Evolutionary conservation across 2,329 filamentous ascomycete species (phyloP).

Genomic region (Neopestalotiopsis sp.): DNA sequence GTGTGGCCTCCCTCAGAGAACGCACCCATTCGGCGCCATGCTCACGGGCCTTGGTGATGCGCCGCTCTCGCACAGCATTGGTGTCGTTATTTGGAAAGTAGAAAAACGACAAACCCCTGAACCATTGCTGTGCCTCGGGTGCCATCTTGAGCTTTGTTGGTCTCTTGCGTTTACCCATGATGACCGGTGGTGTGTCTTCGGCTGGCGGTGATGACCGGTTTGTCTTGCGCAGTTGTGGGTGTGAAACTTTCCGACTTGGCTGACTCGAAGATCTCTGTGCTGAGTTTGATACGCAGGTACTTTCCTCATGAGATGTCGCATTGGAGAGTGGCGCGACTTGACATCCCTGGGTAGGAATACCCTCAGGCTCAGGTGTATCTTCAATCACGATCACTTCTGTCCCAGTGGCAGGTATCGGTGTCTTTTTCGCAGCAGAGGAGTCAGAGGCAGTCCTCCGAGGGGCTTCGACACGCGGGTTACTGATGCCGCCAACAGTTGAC

Average conservation of each 20-base stretch:
- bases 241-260: slow-evolving; percentile 36
- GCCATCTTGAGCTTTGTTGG: slow-evolving; percentile 46
- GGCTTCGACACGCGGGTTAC: slow-evolving; percentile 22
- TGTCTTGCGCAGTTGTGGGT: slow-evolving; percentile 31
- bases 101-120: slow-evolving; percentile 67
- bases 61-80: slow-evolving; percentile 66
- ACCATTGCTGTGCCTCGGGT: slow-evolving; percentile 60
- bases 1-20: slow-evolving; percentile 66
- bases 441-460: slow-evolving; percentile 21
- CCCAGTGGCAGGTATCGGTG: neutral
- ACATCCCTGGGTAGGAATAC: slow-evolving; percentile 28
- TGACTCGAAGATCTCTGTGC: slow-evolving; percentile 21
- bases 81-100: slow-evolving; percentile 85
- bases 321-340: slow-evolving; percentile 24
- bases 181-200: slow-evolving; percentile 27
- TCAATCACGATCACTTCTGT: slow-evolving; percentile 18
- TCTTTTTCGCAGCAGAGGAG: slow-evolving; percentile 14
- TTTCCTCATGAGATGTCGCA: slow-evolving; percentile 14
- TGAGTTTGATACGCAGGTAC: slow-evolving; percentile 36
- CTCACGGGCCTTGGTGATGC: slow-evolving; percentile 76
- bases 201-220: slow-evolving; percentile 27
- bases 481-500: slow-evolving; percentile 17
- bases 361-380: slow-evolving; percentile 15
- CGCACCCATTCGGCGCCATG: slow-evolving; percentile 77
- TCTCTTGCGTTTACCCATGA: slow-evolving; percentile 52